Conservation (phyloP, 2,329 filamentous ascomycete genomes). For the Fusarium sp. region DNA sequence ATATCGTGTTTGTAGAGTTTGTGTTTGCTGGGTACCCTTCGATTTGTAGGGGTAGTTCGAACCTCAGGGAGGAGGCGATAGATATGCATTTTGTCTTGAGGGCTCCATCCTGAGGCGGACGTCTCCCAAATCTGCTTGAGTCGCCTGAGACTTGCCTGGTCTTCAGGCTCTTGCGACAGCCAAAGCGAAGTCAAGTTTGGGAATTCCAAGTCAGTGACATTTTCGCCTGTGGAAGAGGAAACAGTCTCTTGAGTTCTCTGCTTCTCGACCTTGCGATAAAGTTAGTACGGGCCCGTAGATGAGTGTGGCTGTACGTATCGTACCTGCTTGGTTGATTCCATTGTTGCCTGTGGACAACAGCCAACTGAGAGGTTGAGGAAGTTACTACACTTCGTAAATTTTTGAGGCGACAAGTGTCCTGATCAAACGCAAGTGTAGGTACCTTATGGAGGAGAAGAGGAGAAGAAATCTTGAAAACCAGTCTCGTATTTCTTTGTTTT, state of each 20-base stretch:
- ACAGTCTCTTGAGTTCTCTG: not conserved
- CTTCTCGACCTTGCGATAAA: not conserved
- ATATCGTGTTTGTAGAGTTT: not conserved
- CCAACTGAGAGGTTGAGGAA: not conserved
- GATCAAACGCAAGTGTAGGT: too few relatives aligned
- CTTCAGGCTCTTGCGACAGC: conserved; percentile 5
- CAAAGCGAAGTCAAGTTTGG: not conserved
- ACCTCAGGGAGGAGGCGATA: not conserved
- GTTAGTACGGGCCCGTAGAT: not conserved
- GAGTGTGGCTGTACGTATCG: not conserved
- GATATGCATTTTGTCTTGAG: not conserved
- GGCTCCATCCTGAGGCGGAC: not conserved
- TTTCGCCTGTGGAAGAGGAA: not conserved
- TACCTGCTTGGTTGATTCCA: not conserved
- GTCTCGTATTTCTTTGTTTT: not conserved
- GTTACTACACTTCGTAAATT: not conserved
- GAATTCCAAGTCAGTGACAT: not conserved
- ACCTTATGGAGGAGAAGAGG: not conserved
- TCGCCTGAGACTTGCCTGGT: conserved; percentile 8
- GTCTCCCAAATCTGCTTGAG: conserved; percentile 3
- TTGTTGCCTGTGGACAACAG: not conserved
- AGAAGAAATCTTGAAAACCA: not conserved
- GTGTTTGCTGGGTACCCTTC: not conserved
- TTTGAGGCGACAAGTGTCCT: not conserved
- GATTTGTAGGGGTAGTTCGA: not conserved